A percentile compares a stretch with the other conserved stretches of the same genome.
These are phyloP conservation scores for Leccinum imitatum DNA, from an alignment of 768 basidiomycete species.

Conservation along the genomic window DNA sequence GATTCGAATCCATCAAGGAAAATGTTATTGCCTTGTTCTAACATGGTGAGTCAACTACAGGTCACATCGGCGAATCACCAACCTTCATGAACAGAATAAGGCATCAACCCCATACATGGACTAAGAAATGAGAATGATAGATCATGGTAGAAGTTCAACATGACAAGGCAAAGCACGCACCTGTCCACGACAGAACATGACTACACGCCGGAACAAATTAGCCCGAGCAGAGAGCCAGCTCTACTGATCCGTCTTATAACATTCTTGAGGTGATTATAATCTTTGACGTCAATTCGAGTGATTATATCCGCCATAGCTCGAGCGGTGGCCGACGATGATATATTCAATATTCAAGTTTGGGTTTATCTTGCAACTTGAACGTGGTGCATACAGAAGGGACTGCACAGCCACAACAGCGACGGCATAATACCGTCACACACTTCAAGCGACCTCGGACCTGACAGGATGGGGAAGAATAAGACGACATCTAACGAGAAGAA, in stretches of 20 bases:
- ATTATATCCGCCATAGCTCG: too few species aligned
- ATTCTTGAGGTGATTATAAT: conserved; percentile 86
- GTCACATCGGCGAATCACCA: conserved; percentile 16
- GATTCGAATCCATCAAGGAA: conserved; percentile 97
- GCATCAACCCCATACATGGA: conserved; percentile 98
- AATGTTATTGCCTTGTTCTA: conserved; percentile 85
- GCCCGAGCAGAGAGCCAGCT: conserved; percentile 2
- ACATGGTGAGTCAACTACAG: conserved; percentile 1
- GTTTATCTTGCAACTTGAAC: background rate
- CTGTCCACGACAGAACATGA: conserved; percentile 96
- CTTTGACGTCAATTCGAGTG: too few species aligned
- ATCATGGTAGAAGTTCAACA: background rate
- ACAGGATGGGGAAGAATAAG: conserved; percentile 32
- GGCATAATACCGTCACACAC: too few species aligned
- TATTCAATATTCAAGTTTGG: too few species aligned
- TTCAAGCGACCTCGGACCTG: background rate
- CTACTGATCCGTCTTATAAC: conserved; percentile 64
- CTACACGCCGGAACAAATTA: conserved; percentile 4
- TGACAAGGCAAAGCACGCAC: conserved; percentile 40
- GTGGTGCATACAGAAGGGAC: background rate
- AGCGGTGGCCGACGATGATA: background rate
- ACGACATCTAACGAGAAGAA: conserved; percentile 24
- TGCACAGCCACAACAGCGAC: conserved; percentile 9
- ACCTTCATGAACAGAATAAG: conserved; percentile 94
- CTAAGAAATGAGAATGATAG: conserved; percentile 27